Evolutionary conservation across 2,329 filamentous ascomycete genomes (phyloP).

Genomic region (Orbilia brochopaga): DNA sequence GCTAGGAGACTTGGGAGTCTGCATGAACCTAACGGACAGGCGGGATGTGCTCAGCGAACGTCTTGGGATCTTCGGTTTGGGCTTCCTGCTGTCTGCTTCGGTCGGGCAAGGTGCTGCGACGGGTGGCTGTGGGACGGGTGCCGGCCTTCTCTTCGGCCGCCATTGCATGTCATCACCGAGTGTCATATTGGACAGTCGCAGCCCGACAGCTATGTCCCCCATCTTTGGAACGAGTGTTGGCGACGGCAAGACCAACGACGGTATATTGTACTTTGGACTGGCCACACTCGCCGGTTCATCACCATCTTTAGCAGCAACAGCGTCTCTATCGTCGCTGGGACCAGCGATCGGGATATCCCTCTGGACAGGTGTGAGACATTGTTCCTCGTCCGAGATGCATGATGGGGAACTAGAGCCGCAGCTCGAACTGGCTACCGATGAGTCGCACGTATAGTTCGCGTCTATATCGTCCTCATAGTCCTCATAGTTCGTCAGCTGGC

Average conservation of each 20-base stretch:
- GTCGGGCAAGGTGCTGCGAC: too few species aligned
- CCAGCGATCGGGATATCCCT: neutral
- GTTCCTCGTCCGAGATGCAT: neutral
- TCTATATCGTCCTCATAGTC: slow-evolving; percentile 28
- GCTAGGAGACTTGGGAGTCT: neutral
- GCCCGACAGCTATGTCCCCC: slow-evolving; percentile 1
- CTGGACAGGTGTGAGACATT: slow-evolving; percentile 16
- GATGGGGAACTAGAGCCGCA: slow-evolving; percentile 18
- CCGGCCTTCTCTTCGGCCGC: too few species aligned
- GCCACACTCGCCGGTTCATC: neutral
- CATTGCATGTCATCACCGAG: too few species aligned
- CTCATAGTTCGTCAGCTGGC: slow-evolving; percentile 36
- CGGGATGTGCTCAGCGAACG: too few species aligned
- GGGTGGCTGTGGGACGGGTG: too few species aligned
- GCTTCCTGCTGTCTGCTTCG: too few species aligned
- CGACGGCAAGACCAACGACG: neutral
- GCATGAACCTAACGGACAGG: too few species aligned
- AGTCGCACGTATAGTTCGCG: slow-evolving; percentile 24
- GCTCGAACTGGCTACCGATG: slow-evolving; percentile 31
- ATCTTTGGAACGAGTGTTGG: neutral
- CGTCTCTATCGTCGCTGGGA: neutral
- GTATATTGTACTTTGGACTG: neutral
- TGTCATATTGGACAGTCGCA: neutral
- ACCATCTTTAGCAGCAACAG: neutral
- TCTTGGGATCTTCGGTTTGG: too few species aligned